Percentiles rank a stretch among this genome's conserved stretches.
Conservation (phyloP, 805 yeast species). For the Candida odintsovae region DNA sequence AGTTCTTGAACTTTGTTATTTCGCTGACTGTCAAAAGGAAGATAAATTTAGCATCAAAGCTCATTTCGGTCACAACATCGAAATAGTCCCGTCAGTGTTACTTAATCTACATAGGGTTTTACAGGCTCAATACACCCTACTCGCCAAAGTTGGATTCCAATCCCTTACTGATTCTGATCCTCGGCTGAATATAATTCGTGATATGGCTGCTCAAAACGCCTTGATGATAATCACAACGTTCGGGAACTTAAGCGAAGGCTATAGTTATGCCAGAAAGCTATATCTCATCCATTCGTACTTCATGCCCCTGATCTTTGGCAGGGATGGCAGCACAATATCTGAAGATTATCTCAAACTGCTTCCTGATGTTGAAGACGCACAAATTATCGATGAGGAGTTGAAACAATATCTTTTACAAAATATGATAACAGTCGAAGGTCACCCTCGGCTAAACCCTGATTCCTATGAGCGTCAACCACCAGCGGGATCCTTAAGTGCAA, state of each 20-base stretch:
- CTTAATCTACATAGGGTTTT: not conserved
- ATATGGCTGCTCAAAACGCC: not conserved
- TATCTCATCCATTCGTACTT: not conserved
- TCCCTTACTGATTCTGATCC: not conserved
- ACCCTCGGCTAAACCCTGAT: not conserved
- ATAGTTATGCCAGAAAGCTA: not conserved
- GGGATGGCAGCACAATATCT: not conserved
- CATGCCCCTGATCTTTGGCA: not conserved
- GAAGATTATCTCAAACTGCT: not conserved
- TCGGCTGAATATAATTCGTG: not conserved
- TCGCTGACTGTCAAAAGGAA: slow-evolving; percentile 3
- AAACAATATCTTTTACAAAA: not conserved
- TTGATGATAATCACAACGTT: not conserved
- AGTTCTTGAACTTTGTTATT: slow-evolving; percentile 3
- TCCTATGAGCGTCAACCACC: not conserved
- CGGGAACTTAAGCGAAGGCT: not conserved
- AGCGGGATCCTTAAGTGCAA: not conserved
- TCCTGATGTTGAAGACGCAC: not conserved
- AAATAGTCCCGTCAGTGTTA: slow-evolving; percentile 1
- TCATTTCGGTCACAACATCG: slow-evolving; percentile 5
- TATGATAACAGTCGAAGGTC: not conserved
- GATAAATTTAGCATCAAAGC: not conserved
- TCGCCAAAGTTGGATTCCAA: not conserved
- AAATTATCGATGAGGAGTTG: not conserved
- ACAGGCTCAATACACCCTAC: not conserved